phyloP scores from a whole-genome alignment of 495 filamentous ascomycete species.

The Penicillium turbatum region DNA sequence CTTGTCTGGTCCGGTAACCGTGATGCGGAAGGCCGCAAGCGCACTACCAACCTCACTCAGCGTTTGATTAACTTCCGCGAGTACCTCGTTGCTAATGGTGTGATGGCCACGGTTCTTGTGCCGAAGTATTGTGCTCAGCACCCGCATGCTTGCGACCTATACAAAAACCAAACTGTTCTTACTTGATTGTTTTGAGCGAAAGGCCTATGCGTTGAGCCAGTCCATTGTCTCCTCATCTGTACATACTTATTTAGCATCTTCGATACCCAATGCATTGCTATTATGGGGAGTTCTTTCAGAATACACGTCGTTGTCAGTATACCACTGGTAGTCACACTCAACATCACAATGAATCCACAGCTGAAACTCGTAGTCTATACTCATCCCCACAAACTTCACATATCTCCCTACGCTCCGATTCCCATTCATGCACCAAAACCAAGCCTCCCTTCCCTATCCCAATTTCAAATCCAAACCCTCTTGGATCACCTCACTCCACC shows the following conservation, averaged over 20 bases:
- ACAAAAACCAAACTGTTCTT: slow-evolving; percentile 47
- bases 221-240: not conserved
- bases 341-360: no score
- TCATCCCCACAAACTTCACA: not conserved
- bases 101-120: slow-evolving; percentile 44
- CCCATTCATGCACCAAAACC: not conserved
- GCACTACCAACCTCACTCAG: slow-evolving; percentile 50
- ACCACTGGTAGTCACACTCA: no score
- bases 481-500: not conserved
- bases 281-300: not conserved
- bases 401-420: not conserved
- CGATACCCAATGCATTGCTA: slow-evolving; percentile 18
- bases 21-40: slow-evolving; percentile 42
- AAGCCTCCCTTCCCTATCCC: no score
- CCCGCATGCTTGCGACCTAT: slow-evolving; percentile 52
- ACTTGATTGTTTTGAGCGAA: slow-evolving; percentile 1
- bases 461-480: not conserved
- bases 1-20: slow-evolving; percentile 53
- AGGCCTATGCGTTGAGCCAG: not conserved
- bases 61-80: slow-evolving; percentile 55
- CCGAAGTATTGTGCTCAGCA: slow-evolving; percentile 55
- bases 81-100: slow-evolving; percentile 52
- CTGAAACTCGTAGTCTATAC: no score
- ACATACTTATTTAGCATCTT: not conserved
- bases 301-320: not conserved